Conservation (phyloP, 1,139 yeast genomes). For the Candida frijolesensis region DNA sequence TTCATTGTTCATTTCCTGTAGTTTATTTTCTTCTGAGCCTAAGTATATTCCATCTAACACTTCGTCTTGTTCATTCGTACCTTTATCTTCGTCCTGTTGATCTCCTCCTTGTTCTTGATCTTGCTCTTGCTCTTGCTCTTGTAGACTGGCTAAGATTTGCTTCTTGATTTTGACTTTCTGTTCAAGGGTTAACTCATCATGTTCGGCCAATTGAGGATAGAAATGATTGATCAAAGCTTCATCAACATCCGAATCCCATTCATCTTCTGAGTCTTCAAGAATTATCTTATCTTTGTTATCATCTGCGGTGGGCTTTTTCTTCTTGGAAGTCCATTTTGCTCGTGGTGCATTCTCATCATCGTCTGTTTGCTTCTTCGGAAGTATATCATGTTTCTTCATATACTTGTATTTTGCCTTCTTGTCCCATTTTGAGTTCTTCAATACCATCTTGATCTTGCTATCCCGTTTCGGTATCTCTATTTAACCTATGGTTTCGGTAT, state of each 20-base stretch:
- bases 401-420: slow-evolving; percentile 44
- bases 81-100: slow-evolving; percentile 12
- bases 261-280: slow-evolving; percentile 38
- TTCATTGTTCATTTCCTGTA: slow-evolving; percentile 10
- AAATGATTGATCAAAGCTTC: slow-evolving; percentile 45
- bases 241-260: slow-evolving; percentile 49
- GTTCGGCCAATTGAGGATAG: slow-evolving; percentile 43
- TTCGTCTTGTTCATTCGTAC: slow-evolving; percentile 14
- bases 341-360: slow-evolving; percentile 12
- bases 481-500: neutral
- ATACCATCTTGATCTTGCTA: slow-evolving; percentile 33
- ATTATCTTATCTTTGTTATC: slow-evolving; percentile 16
- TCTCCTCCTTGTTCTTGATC: slow-evolving; percentile 17
- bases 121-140: slow-evolving; percentile 20
- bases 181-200: slow-evolving; percentile 31
- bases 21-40: slow-evolving; percentile 24
- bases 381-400: slow-evolving; percentile 43
- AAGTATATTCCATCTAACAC: slow-evolving; percentile 40
- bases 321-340: slow-evolving; percentile 44
- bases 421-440: slow-evolving; percentile 50
- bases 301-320: slow-evolving; percentile 12
- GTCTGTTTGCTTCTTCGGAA: slow-evolving; percentile 16
- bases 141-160: slow-evolving; percentile 37
- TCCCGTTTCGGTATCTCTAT: neutral
- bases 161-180: slow-evolving; percentile 40